phyloP scores from a whole-genome alignment of 164 flowering plant species.

The Taxillus chinensis region DNA sequence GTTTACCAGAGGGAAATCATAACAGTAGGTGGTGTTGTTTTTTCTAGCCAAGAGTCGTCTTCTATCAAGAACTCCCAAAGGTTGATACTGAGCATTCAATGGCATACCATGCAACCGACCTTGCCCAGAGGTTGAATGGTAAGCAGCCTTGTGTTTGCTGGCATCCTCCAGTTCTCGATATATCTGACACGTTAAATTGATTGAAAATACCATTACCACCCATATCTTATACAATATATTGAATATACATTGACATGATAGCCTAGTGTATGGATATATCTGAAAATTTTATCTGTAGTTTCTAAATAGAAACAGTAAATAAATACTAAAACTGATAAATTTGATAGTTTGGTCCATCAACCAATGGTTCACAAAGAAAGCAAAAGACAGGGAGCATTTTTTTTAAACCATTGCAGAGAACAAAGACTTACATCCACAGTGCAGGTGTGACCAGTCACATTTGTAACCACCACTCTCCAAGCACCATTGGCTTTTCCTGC shows the following conservation, averaged over 20 bases:
- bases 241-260: too few species aligned
- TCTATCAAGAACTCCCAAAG: constrained; percentile 65
- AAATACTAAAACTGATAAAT: too few species aligned
- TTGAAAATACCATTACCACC: neutral
- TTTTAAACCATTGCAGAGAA: neutral
- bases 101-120: constrained; percentile 73
- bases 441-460: constrained; percentile 97
- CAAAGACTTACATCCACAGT: constrained; percentile 68
- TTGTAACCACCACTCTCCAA: constrained; percentile 83
- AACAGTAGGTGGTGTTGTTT: constrained; percentile 94
- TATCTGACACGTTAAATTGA: constrained; percentile 28
- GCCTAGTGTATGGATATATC: too few species aligned
- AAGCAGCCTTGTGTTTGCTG: constrained; percentile 41
- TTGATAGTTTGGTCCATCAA: too few species aligned
- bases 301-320: too few species aligned
- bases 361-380: neutral
- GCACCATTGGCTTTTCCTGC: constrained; percentile 74
- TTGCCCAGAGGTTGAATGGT: constrained; percentile 40
- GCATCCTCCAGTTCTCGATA: constrained; percentile 81
- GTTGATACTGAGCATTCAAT: constrained; percentile 61
- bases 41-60: constrained; percentile 85
- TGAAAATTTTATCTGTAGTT: too few species aligned
- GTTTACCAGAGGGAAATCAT: constrained; percentile 90
- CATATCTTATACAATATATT: neutral
- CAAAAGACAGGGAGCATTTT: neutral